These are phyloP conservation scores for Wickerhamiella spandovensis DNA, from an alignment of 805 yeast species.

Conservation along the genomic window DNA sequence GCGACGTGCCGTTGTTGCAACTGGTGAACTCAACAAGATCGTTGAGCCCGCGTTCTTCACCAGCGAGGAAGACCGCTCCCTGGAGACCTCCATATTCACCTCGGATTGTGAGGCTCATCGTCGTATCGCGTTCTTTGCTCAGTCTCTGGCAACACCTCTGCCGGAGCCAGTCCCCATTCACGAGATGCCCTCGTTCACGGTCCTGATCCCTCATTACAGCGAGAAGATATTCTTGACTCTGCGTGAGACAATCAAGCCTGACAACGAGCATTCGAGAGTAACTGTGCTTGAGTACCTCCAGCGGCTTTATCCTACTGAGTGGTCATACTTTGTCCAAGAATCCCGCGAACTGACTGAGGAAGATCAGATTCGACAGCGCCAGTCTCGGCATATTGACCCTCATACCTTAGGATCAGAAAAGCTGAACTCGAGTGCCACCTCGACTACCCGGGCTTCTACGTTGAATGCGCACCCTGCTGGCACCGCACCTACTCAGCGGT, in stretches of 20 bases:
- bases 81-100: slow-evolving; percentile 43
- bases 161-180: slow-evolving; percentile 54
- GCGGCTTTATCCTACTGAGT: slow-evolving; percentile 55
- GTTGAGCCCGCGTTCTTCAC: slow-evolving; percentile 69
- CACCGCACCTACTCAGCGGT: not conserved
- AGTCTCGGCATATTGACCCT: not conserved
- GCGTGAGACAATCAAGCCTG: slow-evolving; percentile 62
- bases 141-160: slow-evolving; percentile 75
- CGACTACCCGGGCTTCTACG: not conserved
- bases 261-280: slow-evolving; percentile 46
- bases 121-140: slow-evolving; percentile 79
- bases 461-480: not conserved
- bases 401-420: not conserved
- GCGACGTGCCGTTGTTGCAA: slow-evolving; percentile 23
- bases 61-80: slow-evolving; percentile 66
- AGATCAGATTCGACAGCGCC: not conserved
- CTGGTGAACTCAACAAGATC: slow-evolving; percentile 29
- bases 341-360: slow-evolving; percentile 22
- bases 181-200: slow-evolving; percentile 71
- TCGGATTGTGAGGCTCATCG: slow-evolving; percentile 66
- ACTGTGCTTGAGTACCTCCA: slow-evolving; percentile 73
- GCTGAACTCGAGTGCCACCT: not conserved
- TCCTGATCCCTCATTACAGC: slow-evolving; percentile 73
- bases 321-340: slow-evolving; percentile 71
- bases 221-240: slow-evolving; percentile 69